A percentile compares a stretch with the other conserved stretches of the same genome.
These are phyloP conservation scores for Linanthus parryae DNA, from an alignment of 148 eudicot species.

Conservation along the genomic window DNA sequence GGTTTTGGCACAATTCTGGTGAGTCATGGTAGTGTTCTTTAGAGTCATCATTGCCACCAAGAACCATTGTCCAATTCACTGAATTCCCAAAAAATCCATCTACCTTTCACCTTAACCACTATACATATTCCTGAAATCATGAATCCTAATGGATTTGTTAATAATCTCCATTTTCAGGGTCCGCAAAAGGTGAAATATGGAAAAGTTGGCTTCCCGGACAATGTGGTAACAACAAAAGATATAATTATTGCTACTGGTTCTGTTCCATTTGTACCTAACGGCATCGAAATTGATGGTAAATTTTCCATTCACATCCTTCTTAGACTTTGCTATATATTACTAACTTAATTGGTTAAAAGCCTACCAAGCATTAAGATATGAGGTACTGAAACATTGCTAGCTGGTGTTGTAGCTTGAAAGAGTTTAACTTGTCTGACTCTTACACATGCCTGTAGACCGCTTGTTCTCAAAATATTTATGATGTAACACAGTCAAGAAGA, in stretches of 20 bases:
- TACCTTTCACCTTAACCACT: too few species aligned
- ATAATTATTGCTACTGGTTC: conserved; percentile 92
- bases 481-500: too few species aligned
- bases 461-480: too few species aligned
- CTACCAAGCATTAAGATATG: too few species aligned
- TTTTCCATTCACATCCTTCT: conserved; percentile 2
- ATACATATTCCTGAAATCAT: too few species aligned
- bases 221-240: conserved; percentile 65
- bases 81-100: background rate
- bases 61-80: background rate
- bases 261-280: conserved; percentile 86
- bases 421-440: too few species aligned
- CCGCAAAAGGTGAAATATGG: conserved; percentile 53
- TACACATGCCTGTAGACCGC: too few species aligned
- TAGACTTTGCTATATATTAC: too few species aligned
- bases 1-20: conserved; percentile 76
- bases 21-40: conserved; percentile 13
- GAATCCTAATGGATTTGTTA: background rate
- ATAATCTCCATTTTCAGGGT: conserved; percentile 38
- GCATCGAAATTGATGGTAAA: conserved; percentile 90
- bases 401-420: too few species aligned
- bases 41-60: background rate
- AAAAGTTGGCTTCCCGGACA: conserved; percentile 33
- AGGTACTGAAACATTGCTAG: too few species aligned
- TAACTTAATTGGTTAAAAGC: too few species aligned